Evolutionary conservation across 139 green algal genomes (phyloP), one percentile per base, ranked within the genome.

Genomic region (Asterochloris sp.): DNA sequence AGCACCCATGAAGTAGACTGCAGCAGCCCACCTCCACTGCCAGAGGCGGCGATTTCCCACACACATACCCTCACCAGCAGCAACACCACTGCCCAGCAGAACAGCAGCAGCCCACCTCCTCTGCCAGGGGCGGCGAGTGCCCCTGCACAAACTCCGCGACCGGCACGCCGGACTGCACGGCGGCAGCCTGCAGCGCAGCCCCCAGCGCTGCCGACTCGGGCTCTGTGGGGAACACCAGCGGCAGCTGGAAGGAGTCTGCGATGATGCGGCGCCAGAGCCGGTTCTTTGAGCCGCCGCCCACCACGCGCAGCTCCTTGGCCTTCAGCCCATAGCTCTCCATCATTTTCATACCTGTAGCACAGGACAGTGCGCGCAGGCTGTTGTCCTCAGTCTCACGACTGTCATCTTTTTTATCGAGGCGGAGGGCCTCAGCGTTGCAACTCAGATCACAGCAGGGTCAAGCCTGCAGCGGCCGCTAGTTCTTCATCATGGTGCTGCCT

Each of bases 171-270:
- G 27, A 62, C 74, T 86, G 79, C 38, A 94, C 87, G 1, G 94
- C 95, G 13, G 90, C 94, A 10, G 93, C 95, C 84, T 98, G 95
- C 83, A 98, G 87, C 63, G 95, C 95, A 6, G 90, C 95, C 0
- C 95, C 95, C 13, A 97, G 86, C 0, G 95, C 94, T 26, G 94
- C 95, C 28, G 89, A 91, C 85, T 98, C 95, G 0, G 91, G 75
- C 83, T 97, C 94, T 1, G 88, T 76, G 0, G 92, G 93, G 76
- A 95, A 86, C 78, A 76, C 67, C 21, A 92, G 74, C 13, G 89
- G 89, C 64, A 92, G 78, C 85, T 88, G 86, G 74, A 88, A 88
- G 66, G 82, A 27, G 76, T 88, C 86, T 29, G 95, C 94, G 60
- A 98, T 89, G 62, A 98, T 95, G 73, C 91, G 90, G 11, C 92